phyloP scores from a whole-genome alignment of 495 filamentous ascomycete genomes.

The Schizothecium vesticola region DNA sequence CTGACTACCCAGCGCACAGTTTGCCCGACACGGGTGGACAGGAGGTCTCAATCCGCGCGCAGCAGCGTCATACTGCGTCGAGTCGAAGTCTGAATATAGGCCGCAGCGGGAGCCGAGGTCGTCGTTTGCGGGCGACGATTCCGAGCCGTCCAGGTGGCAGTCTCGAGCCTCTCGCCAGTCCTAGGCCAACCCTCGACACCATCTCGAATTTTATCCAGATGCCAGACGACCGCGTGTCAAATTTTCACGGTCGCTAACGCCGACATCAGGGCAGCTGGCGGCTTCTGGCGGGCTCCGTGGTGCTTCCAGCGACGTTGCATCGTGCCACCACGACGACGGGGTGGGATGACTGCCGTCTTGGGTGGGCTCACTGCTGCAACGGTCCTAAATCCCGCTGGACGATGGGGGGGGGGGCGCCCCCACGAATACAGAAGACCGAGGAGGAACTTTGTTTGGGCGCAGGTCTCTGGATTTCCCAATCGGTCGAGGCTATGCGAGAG shows the following conservation, averaged over 20 bases:
- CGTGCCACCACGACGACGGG: conserved; percentile 5
- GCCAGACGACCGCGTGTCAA: background rate
- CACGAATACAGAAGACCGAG: background rate
- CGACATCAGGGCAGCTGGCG: conserved; percentile 1
- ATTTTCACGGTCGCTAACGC: background rate
- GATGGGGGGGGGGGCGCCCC: background rate
- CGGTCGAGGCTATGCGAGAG: conserved; percentile 18
- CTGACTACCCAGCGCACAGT: background rate
- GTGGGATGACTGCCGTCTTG: conserved; percentile 3
- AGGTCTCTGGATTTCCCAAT: conserved; percentile 16
- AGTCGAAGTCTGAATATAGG: background rate
- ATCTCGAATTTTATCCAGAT: background rate
- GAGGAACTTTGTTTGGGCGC: background rate
- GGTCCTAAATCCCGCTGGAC: background rate
- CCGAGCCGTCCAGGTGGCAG: background rate
- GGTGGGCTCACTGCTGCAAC: conserved; percentile 10
- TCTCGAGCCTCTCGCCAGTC: too few species aligned
- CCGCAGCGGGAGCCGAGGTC: background rate
- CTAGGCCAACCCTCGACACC: background rate
- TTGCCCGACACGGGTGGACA: conserved; percentile 6
- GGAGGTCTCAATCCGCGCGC: background rate
- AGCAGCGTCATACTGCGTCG: conserved; percentile 11
- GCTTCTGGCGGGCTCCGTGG: conserved; percentile 9
- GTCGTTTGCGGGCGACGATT: background rate
- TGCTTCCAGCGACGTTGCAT: background rate